phyloP scores from a whole-genome alignment of 2,329 filamentous ascomycete genomes.

The Hortaea werneckii region DNA sequence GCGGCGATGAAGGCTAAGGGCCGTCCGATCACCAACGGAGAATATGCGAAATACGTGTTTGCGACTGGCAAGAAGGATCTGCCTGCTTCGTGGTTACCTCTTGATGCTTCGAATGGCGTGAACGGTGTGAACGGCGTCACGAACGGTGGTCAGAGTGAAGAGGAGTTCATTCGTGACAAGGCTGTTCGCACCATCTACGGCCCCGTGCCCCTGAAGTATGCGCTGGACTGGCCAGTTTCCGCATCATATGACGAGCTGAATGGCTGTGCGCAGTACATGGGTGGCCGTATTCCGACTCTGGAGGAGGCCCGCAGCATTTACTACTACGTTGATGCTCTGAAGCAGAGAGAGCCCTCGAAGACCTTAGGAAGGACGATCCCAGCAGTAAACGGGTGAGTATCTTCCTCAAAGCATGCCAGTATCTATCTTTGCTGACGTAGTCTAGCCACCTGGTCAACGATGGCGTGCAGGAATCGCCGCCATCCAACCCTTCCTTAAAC shows the following conservation, averaged over 20 bases:
- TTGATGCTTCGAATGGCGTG: slow-evolving; percentile 2
- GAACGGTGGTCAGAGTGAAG: slow-evolving; percentile 23
- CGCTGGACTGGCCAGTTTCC: slow-evolving; percentile 82
- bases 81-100: slow-evolving; percentile 66
- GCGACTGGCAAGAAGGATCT: slow-evolving; percentile 41
- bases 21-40: slow-evolving; percentile 81
- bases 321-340: slow-evolving; percentile 54
- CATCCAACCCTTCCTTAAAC: slow-evolving; percentile 38
- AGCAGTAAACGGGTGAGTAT: slow-evolving; percentile 45
- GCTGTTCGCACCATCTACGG: slow-evolving; percentile 79
- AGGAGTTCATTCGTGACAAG: slow-evolving; percentile 54
- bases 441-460: slow-evolving; percentile 68
- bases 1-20: slow-evolving; percentile 69
- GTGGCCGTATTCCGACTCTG: slow-evolving; percentile 77
- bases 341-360: slow-evolving; percentile 43
- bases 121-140: slow-evolving; percentile 18
- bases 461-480: slow-evolving; percentile 71
- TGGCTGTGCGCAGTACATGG: slow-evolving; percentile 76
- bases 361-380: slow-evolving; percentile 45
- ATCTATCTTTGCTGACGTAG: slow-evolving; percentile 15
- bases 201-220: slow-evolving; percentile 61
- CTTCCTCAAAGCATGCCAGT: background rate
- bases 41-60: slow-evolving; percentile 74
- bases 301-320: slow-evolving; percentile 86
- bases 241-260: slow-evolving; percentile 89